phyloP scores from a whole-genome alignment of 768 basidiomycete species.

The Epithele typhae region DNA sequence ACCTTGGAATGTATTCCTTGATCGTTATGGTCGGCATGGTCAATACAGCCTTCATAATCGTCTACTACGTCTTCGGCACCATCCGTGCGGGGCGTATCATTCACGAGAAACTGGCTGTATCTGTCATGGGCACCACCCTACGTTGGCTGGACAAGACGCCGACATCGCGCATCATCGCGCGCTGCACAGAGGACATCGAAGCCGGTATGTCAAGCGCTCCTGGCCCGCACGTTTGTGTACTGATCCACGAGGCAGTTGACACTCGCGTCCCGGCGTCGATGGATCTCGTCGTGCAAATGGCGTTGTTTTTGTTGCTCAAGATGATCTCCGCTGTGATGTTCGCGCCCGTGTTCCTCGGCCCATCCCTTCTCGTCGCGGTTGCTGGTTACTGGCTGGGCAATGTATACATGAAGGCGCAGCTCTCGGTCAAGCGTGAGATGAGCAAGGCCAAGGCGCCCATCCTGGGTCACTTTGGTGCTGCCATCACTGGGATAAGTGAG shows the following conservation, averaged over 20 bases:
- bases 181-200: slow-evolving; percentile 29
- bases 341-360: slow-evolving; percentile 34
- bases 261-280: slow-evolving; percentile 5
- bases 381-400: slow-evolving; percentile 36
- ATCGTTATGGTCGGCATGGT: slow-evolving; percentile 25
- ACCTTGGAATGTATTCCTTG: slow-evolving; percentile 38
- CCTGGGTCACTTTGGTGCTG: slow-evolving; percentile 46
- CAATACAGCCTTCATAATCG: slow-evolving; percentile 8
- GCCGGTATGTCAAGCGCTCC: slow-evolving; percentile 13
- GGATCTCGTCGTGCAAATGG: slow-evolving; percentile 14
- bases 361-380: slow-evolving; percentile 29
- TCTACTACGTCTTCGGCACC: slow-evolving; percentile 38
- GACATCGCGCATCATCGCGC: slow-evolving; percentile 28
- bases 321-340: slow-evolving; percentile 31
- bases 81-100: slow-evolving; percentile 52
- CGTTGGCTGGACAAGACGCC: slow-evolving; percentile 37
- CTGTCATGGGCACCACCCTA: slow-evolving; percentile 50
- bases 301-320: slow-evolving; percentile 28
- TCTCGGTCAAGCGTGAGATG: slow-evolving; percentile 50
- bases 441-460: slow-evolving; percentile 41
- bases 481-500: slow-evolving; percentile 50
- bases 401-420: slow-evolving; percentile 47
- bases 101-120: slow-evolving; percentile 41
- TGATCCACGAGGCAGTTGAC: slow-evolving; percentile 12
- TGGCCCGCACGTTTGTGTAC: neutral